Percentiles rank a stretch among this genome's conserved stretches.
phyloP scores from a whole-genome alignment of 1,139 yeast species.

The Debaryomyces sp. region DNA sequence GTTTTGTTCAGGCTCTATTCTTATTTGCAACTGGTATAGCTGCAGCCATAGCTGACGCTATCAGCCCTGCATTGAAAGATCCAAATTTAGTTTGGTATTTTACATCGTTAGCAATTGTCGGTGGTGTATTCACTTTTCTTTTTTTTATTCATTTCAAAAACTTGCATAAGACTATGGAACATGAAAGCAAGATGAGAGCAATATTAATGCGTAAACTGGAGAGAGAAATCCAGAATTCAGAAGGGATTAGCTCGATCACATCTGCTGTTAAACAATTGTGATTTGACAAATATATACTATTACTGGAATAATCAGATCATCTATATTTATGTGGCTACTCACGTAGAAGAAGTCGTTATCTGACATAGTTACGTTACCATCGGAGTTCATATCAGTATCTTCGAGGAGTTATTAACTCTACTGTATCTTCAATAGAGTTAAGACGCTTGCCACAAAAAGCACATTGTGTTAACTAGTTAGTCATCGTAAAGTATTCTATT shows the following conservation, averaged over 20 bases:
- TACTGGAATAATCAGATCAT: too few species aligned
- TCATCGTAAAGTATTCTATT: too few species aligned
- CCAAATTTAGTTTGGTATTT: constrained; percentile 60
- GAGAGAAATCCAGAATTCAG: constrained; percentile 15
- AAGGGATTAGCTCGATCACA: constrained; percentile 23
- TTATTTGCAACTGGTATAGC: constrained; percentile 61
- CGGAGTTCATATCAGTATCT: too few species aligned
- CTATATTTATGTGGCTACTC: too few species aligned
- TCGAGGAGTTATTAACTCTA: too few species aligned
- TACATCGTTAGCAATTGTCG: constrained; percentile 51
- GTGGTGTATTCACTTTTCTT: constrained; percentile 41
- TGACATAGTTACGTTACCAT: too few species aligned
- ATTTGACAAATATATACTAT: not conserved
- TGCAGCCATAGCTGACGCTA: constrained; percentile 60
- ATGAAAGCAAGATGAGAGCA: constrained; percentile 37
- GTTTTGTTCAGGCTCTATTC: constrained; percentile 68
- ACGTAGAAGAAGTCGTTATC: too few species aligned
- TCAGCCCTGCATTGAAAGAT: constrained; percentile 55
- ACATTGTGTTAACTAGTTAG: too few species aligned
- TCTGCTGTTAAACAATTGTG: constrained; percentile 19
- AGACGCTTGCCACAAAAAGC: too few species aligned
- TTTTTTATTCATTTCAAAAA: constrained; percentile 54
- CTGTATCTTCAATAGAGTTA: too few species aligned
- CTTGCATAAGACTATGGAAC: constrained; percentile 54
- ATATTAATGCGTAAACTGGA: constrained; percentile 3